Evolutionary conservation across 2,329 filamentous ascomycete species (phyloP), one percentile per base, ranked within the genome.

Genomic region (Phyllosticta capitalensis): DNA sequence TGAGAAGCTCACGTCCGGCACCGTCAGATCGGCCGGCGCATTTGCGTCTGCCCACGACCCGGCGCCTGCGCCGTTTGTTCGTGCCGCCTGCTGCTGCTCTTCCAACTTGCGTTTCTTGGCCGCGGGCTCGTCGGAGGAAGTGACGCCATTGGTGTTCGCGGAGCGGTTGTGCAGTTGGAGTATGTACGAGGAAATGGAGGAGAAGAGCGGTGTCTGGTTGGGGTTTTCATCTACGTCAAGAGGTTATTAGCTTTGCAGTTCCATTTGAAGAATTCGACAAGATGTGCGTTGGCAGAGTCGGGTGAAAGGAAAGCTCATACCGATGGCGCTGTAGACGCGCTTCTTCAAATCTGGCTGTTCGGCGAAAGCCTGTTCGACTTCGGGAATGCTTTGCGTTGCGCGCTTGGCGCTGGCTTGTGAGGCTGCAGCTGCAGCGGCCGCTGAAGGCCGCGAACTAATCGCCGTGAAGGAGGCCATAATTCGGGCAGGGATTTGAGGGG

Each of bases 1-100:
- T 17, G 82, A 77, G 69, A 86, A 85, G 59, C 81, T 84, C 58
- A 84, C 74, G 64, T 85, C 83, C 59, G 67, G 63, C 38, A 69
- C 69, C 28, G 65, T 64, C 21, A 67, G 66, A 65, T 68, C 72
- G 21, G 71, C 66, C 33, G 67, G 67, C 28, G 64, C 63, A 3
- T 62, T 53, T 7, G 63, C 22, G 63, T 65, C 71, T 9, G 62
- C 60, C 30, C 72, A 63, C 21, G 61, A 66, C 20, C 64, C 64
- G 38, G 38, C 38, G 38, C 38, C 38, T n/a, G 38, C 22, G 33
- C n/a, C 51, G 50, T 49, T 30, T 50, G 30, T 10, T 19, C 54
- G 20, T 3, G 56, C 51, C 5, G 33, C 45, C 38, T 54, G 61
- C 54, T 28, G 59, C 48, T 30, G 61, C 51, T 64, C 66, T 6